Conservation (phyloP, 805 yeast genomes). For the Lipomyces oligophaga region DNA sequence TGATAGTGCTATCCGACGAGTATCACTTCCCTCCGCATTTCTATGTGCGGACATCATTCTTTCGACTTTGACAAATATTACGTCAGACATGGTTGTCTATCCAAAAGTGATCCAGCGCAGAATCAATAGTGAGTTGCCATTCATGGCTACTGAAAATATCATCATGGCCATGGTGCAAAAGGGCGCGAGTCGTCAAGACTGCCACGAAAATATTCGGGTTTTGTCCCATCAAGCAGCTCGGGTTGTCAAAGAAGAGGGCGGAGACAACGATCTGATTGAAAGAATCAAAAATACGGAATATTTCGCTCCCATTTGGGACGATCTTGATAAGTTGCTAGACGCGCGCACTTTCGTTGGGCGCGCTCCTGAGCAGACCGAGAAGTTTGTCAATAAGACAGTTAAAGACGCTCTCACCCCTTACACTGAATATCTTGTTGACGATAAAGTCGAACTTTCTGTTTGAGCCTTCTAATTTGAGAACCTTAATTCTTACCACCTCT, state of each 20-base stretch:
- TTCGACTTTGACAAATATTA: constrained; percentile 83
- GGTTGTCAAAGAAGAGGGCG: constrained; percentile 96
- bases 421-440: constrained; percentile 54
- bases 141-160: constrained; percentile 98
- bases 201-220: constrained; percentile 96
- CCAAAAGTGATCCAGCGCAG: constrained; percentile 98
- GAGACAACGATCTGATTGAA: constrained; percentile 84
- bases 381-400: constrained; percentile 81
- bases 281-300: constrained; percentile 42
- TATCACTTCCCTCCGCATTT: constrained; percentile 93
- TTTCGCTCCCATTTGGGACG: constrained; percentile 74
- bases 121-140: constrained; percentile 89
- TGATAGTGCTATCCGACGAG: constrained; percentile 97
- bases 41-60: constrained; percentile 90
- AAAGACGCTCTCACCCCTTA: constrained; percentile 73
- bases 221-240: constrained; percentile 95
- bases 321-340: constrained; percentile 75
- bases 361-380: constrained; percentile 96
- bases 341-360: constrained; percentile 96
- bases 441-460: constrained; percentile 75
- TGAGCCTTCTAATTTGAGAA: constrained; percentile 37
- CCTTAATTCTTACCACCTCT: background rate
- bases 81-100: constrained; percentile 93
- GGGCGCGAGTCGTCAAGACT: constrained; percentile 97
- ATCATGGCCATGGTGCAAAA: constrained; percentile 99